Percentiles rank a stretch among this genome's conserved stretches.
Conservation (phyloP, 2,329 filamentous ascomycete genomes). For the Aspergillus felis region DNA sequence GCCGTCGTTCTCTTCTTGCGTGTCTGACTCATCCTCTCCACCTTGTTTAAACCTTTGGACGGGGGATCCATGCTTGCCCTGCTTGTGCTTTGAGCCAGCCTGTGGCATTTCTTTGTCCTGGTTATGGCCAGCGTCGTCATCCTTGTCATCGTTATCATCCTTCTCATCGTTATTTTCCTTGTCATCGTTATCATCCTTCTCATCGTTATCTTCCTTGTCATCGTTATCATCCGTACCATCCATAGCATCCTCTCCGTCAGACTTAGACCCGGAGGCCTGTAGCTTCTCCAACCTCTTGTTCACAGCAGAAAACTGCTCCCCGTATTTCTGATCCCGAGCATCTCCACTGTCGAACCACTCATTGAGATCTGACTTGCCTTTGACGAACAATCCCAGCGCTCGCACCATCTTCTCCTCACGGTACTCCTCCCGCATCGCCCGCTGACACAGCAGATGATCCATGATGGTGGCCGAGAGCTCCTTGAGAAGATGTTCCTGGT, state of each 20-base stretch:
- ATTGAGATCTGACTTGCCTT: constrained; percentile 15
- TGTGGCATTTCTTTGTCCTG: background rate
- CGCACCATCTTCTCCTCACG: constrained; percentile 21
- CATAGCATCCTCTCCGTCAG: too few relatives aligned
- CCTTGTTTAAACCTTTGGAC: constrained; percentile 10
- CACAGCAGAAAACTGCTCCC: background rate
- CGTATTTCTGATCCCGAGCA: background rate
- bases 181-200: too few relatives aligned
- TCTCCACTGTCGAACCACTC: constrained; percentile 14
- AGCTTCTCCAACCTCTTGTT: background rate
- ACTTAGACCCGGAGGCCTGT: background rate
- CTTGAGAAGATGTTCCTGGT: constrained; percentile 6
- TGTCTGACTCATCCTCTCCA: background rate
- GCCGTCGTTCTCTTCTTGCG: background rate
- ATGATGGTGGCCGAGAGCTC: constrained; percentile 18
- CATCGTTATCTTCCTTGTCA: too few relatives aligned
- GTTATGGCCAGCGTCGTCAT: background rate
- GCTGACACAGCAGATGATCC: constrained; percentile 17
- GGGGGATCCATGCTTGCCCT: constrained; percentile 3
- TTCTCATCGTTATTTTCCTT: too few relatives aligned
- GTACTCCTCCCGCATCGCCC: constrained; percentile 18
- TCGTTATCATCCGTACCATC: too few relatives aligned
- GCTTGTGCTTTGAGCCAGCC: background rate
- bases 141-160: too few relatives aligned
- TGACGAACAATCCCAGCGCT: constrained; percentile 17